Conservation (phyloP, 495 filamentous ascomycete genomes). For the Aspergillus cristatus region DNA sequence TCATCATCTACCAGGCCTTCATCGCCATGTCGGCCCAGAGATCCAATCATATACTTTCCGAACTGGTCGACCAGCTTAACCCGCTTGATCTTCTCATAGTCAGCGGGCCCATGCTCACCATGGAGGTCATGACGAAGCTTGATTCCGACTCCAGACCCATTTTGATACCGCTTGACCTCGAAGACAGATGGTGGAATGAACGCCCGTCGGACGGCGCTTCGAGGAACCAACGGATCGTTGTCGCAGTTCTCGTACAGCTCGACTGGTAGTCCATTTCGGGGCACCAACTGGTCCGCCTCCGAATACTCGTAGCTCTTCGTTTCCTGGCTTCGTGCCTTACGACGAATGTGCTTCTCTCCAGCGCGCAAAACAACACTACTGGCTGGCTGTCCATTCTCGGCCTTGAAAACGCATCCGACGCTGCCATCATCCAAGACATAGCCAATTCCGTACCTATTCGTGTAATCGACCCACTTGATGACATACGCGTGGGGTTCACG, state of each 20-base stretch:
- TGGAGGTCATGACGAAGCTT: conserved; percentile 41
- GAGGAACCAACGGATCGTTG: conserved; percentile 28
- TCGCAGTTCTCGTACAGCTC: conserved; percentile 75
- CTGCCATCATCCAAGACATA: conserved; percentile 81
- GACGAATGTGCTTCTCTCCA: conserved; percentile 40
- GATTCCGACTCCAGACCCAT: conserved; percentile 22
- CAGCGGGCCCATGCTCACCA: conserved; percentile 43
- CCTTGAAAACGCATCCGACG: conserved; percentile 72
- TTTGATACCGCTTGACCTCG: conserved; percentile 19
- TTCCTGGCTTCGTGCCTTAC: conserved; percentile 45
- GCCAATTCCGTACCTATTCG: conserved; percentile 79
- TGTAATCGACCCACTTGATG: conserved; percentile 93
- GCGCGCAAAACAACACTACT: conserved; percentile 62
- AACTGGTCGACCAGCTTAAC: conserved; percentile 85
- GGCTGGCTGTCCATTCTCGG: conserved; percentile 49
- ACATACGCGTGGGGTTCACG: conserved; percentile 45
- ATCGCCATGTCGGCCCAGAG: conserved; percentile 41
- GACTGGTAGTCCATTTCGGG: conserved; percentile 52
- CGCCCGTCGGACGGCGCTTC: conserved; percentile 52
- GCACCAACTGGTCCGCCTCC: conserved; percentile 56
- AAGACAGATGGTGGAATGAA: conserved; percentile 53
- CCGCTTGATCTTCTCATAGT: conserved; percentile 60
- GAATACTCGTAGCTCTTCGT: conserved; percentile 43
- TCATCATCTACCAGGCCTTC: conserved; percentile 24
- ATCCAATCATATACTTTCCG: conserved; percentile 82